Evolutionary conservation across 2,329 filamentous ascomycete species (phyloP), one percentile per base, ranked within the genome.

Genomic region (Epichloe brachyelytri): DNA sequence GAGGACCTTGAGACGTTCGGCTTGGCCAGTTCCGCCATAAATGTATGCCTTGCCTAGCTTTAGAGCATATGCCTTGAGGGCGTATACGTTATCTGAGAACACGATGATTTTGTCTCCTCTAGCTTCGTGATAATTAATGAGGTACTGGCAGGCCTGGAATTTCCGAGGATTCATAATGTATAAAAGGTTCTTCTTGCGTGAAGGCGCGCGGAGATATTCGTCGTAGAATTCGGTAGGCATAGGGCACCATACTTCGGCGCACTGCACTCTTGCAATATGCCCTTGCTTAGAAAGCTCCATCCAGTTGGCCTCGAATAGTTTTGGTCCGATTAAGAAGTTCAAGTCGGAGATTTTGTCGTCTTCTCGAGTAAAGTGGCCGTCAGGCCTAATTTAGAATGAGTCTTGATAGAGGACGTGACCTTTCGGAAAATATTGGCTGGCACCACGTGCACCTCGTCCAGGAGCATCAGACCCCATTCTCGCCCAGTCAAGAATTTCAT

Each of bases 221-320:
- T 88, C 85, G 66, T 96, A 97, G 65, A 98, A 98, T 60, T 98
- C 93, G 0, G 90, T 93, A 0, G 93, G 95, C 93, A 98, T 98
- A 2, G 91, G 89, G 63, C 93, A 98, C 93, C 93, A 98, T 6
- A 98, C 93, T 68, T 98, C 93, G 14, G 93, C 93, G 66, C 93
- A 98, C 67, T 98, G 93, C 2, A 98, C 93, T 58, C 88, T 85
- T 37, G 93, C 93, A 65, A 98, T 98, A 63, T 96, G 90, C 0
- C 93, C 93, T 68, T 96, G 89, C 62, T 96, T 88, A 1, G 91
- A 93, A 40, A 98, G 78, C 66, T 98, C 93, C 83, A 97, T 95
- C 93, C 93, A 98, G 66, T 98, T 98, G 30, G 93, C 93, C 68
- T 98, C 93, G 64, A 95, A 98, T 0, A 98, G 75, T 67, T 98